A percentile compares a stretch with the other conserved stretches of the same genome.
Evolutionary conservation across 139 green algal species (phyloP).

Genomic region (Micractinium conductrix): DNA sequence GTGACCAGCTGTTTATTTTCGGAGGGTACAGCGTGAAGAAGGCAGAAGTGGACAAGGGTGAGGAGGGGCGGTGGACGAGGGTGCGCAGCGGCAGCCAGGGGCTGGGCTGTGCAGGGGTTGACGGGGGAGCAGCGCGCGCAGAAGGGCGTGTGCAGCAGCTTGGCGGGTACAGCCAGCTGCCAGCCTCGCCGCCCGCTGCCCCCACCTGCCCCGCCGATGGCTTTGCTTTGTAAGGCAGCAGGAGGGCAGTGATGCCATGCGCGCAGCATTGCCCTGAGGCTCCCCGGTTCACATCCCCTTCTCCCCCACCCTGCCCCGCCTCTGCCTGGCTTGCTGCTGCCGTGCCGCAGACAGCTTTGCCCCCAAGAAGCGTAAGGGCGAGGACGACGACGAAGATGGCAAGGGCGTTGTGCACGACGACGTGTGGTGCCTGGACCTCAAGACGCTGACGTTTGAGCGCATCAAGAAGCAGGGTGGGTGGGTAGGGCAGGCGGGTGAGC

Average conservation of each 20-base stretch:
- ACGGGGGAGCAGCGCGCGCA: not conserved
- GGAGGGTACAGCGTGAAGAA: conserved; percentile 88
- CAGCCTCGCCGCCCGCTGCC: not conserved
- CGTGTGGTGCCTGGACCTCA: conserved; percentile 83
- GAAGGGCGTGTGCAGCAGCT: not conserved
- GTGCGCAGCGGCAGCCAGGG: no score
- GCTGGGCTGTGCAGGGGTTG: no score
- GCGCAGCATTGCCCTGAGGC: no score
- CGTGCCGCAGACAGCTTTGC: conserved; percentile 15
- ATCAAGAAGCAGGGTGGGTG: conserved; percentile 74
- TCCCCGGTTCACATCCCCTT: no score
- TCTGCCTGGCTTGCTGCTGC: no score
- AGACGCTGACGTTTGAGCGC: conserved; percentile 79
- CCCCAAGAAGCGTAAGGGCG: conserved; percentile 31
- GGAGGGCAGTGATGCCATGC: no score
- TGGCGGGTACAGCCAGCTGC: no score
- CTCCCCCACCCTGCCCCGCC: no score
- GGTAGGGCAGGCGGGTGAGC: no score
- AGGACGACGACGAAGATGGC: conserved; percentile 83
- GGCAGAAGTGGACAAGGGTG: conserved; percentile 7
- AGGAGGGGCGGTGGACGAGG: not conserved
- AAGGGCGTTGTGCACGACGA: conserved; percentile 85
- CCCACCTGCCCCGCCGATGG: no score
- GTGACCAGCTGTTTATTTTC: conserved; percentile 84
- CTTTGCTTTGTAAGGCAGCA: no score